A percentile compares a stretch with the other conserved stretches of the same genome.
These are phyloP conservation scores for Tolypocladium pustulatum DNA, from an alignment of 2,329 filamentous ascomycete genomes.

Conservation along the genomic window DNA sequence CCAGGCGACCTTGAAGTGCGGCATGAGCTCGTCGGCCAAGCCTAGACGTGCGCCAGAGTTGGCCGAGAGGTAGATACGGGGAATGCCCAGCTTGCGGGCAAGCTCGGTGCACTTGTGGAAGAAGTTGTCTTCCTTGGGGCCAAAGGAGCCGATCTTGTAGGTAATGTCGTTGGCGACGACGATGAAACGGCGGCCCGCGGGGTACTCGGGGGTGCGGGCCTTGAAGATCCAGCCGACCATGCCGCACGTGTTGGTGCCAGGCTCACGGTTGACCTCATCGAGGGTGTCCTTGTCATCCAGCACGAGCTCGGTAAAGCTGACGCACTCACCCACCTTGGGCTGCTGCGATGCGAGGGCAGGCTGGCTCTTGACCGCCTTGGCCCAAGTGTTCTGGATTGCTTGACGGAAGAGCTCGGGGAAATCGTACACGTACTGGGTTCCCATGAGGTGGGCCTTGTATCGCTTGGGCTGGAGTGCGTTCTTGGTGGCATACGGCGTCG, in stretches of 20 bases:
- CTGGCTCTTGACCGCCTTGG: slow-evolving; percentile 62
- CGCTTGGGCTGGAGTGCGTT: slow-evolving; percentile 97
- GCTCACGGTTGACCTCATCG: slow-evolving; percentile 86
- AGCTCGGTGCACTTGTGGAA: slow-evolving; percentile 99
- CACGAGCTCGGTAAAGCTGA: slow-evolving; percentile 88
- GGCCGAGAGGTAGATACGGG: slow-evolving; percentile 93
- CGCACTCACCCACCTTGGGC: slow-evolving; percentile 79
- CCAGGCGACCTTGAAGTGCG: slow-evolving; percentile 95
- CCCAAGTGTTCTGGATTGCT: slow-evolving; percentile 93
- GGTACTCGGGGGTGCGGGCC: slow-evolving; percentile 91
- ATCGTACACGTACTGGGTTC: slow-evolving; percentile 98
- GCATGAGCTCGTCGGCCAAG: slow-evolving; percentile 92
- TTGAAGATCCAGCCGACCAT: slow-evolving; percentile 99
- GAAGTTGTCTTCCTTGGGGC: slow-evolving; percentile 92
- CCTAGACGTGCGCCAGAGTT: slow-evolving; percentile 98
- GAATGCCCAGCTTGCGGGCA: slow-evolving; percentile 86
- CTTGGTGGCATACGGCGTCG: slow-evolving; percentile 92
- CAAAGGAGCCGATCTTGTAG: slow-evolving; percentile 97
- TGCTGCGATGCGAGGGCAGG: slow-evolving; percentile 67
- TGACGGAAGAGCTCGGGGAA: slow-evolving; percentile 99
- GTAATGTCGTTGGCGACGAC: slow-evolving; percentile 99
- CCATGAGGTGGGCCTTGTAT: slow-evolving; percentile 99
- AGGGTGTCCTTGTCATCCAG: slow-evolving; percentile 89
- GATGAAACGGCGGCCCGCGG: slow-evolving; percentile 81
- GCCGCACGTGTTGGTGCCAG: slow-evolving; percentile 89